phyloP scores from a whole-genome alignment of 306 rosid genomes.

The Oxytropis ochrocephala region DNA sequence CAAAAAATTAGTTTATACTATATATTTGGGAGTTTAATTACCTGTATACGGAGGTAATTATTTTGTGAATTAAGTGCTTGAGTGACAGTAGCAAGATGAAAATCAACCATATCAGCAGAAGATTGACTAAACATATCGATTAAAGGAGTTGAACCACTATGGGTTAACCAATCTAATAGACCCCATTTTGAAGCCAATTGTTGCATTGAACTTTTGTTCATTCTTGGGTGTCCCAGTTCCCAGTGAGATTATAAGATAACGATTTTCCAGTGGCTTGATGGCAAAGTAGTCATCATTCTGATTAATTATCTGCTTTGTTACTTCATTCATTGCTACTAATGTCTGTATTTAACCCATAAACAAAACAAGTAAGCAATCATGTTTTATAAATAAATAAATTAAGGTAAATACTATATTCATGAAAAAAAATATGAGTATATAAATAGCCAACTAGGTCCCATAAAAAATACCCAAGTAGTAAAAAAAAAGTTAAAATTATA shows the following conservation, averaged over 20 bases:
- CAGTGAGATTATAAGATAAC: slow-evolving; percentile 28
- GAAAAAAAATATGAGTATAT: too few species aligned
- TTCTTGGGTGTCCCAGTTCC: slow-evolving; percentile 35
- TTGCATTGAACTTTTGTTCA: slow-evolving; percentile 19
- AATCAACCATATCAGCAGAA: slow-evolving; percentile 34
- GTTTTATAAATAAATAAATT: background rate
- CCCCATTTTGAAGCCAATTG: slow-evolving; percentile 35
- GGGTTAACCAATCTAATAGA: slow-evolving; percentile 25
- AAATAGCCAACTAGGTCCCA: too few species aligned
- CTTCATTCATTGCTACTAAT: slow-evolving; percentile 29
- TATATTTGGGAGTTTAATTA: background rate
- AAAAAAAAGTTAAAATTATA: too few species aligned
- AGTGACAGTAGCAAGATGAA: slow-evolving; percentile 24
- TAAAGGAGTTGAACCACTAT: slow-evolving; percentile 22
- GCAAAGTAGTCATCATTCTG: slow-evolving; percentile 25
- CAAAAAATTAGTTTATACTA: too few species aligned
- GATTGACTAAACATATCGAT: slow-evolving; percentile 32
- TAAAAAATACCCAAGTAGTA: too few species aligned
- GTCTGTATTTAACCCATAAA: slow-evolving; percentile 21
- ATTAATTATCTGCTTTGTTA: slow-evolving; percentile 16
- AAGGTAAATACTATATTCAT: too few species aligned
- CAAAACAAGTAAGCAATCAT: background rate
- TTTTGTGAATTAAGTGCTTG: slow-evolving; percentile 23
- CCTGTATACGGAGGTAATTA: slow-evolving; percentile 38
- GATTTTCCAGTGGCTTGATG: slow-evolving; percentile 28